These are phyloP conservation scores for Anaeramoeba ignava DNA, from an alignment of 78 protist genomes.

Conservation along the genomic window DNA sequence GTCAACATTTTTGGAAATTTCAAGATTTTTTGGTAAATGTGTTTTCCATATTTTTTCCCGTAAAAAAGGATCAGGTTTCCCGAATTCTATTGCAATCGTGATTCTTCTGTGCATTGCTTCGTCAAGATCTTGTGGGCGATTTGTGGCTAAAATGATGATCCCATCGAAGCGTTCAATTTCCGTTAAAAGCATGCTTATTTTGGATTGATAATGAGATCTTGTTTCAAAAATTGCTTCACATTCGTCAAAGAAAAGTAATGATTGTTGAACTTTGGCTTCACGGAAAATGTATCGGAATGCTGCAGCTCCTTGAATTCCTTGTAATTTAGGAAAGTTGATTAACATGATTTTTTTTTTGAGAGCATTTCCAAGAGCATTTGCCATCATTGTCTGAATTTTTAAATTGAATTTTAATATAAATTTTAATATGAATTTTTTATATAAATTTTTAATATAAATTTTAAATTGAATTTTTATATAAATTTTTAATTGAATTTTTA, in stretches of 20 bases:
- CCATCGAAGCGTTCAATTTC: slow-evolving; percentile 42
- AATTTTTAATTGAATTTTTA: too few species aligned
- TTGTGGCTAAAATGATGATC: slow-evolving; percentile 50
- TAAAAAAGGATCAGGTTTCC: slow-evolving; percentile 28
- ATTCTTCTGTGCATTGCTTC: slow-evolving; percentile 61
- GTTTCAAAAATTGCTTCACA: slow-evolving; percentile 46
- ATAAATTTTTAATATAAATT: too few species aligned
- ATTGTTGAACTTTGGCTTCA: slow-evolving; percentile 47
- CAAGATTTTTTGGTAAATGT: slow-evolving; percentile 27
- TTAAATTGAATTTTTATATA: too few species aligned
- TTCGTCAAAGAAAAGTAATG: slow-evolving; percentile 56
- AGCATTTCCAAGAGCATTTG: slow-evolving; percentile 46
- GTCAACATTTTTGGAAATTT: slow-evolving; percentile 30
- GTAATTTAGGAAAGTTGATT: slow-evolving; percentile 21
- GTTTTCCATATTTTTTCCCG: slow-evolving; percentile 33
- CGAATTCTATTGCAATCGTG: slow-evolving; percentile 44
- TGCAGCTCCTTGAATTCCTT: slow-evolving; percentile 3
- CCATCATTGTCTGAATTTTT: slow-evolving; percentile 27
- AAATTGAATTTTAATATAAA: too few species aligned
- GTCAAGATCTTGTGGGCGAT: slow-evolving; percentile 44
- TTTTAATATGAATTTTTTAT: too few species aligned
- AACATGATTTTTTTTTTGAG: slow-evolving; percentile 40
- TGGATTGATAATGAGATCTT: slow-evolving; percentile 10
- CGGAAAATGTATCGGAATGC: slow-evolving; percentile 35
- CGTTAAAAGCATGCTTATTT: slow-evolving; percentile 26